Percentiles rank a stretch among this genome's conserved stretches.
Conservation (phyloP, 495 filamentous ascomycete species). For the Aspergillus haitiensis region DNA sequence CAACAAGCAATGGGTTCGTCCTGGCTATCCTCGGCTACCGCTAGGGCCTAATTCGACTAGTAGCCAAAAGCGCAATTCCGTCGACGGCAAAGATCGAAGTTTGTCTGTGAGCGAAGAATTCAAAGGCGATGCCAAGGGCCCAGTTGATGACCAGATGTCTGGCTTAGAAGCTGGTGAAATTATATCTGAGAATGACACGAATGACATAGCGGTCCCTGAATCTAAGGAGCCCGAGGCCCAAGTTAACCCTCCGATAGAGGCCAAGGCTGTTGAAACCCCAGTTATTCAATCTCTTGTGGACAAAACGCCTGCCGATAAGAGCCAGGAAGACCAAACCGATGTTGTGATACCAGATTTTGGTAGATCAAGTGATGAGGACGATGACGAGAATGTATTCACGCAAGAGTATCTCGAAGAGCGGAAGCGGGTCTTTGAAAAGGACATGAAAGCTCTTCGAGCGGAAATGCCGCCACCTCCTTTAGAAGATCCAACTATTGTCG, state of each 20-base stretch:
- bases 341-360: slow-evolving; percentile 36
- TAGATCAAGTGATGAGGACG: slow-evolving; percentile 44
- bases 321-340: slow-evolving; percentile 4
- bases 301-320: slow-evolving; percentile 2
- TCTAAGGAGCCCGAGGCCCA: slow-evolving; percentile 3
- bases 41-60: slow-evolving; percentile 30
- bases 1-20: slow-evolving; percentile 65
- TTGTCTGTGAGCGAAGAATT: slow-evolving; percentile 25
- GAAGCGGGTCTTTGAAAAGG: slow-evolving; percentile 48
- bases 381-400: slow-evolving; percentile 50
- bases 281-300: background rate
- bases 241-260: background rate
- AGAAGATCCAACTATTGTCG: slow-evolving; percentile 47
- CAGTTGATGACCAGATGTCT: slow-evolving; percentile 8
- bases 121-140: slow-evolving; percentile 20
- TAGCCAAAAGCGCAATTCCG: slow-evolving; percentile 40
- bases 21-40: slow-evolving; percentile 39
- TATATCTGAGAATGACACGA: background rate
- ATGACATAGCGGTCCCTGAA: slow-evolving; percentile 5
- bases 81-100: slow-evolving; percentile 43
- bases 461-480: slow-evolving; percentile 47
- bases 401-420: slow-evolving; percentile 53
- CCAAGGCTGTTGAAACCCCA: background rate
- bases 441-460: slow-evolving; percentile 45
- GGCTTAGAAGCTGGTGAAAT: slow-evolving; percentile 23